These are phyloP conservation scores for Eragrostis curvula DNA, from an alignment of 176 grass and related monocot genomes.

Conservation along the genomic window DNA sequence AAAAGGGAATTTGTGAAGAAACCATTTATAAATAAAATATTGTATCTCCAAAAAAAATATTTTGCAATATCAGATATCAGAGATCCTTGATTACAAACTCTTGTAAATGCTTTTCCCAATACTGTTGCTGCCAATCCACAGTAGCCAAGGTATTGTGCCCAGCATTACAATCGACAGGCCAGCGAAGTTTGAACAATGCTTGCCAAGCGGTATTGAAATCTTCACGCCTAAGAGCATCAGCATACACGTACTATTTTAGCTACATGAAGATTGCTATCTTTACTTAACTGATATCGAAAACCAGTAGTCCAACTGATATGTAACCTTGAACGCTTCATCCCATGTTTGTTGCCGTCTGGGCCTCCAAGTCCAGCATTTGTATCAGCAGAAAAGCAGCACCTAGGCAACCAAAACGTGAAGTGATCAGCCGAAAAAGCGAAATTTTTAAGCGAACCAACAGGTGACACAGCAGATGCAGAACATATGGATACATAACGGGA, in stretches of 20 bases:
- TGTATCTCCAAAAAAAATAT: neutral
- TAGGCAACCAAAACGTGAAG: neutral
- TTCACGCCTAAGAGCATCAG: slow-evolving; percentile 47
- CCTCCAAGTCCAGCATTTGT: neutral
- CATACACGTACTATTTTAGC: neutral
- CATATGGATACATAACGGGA: neutral
- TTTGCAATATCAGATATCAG: neutral
- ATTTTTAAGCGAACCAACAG: neutral
- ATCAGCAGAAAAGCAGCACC: slow-evolving; percentile 27
- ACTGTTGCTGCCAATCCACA: slow-evolving; percentile 56
- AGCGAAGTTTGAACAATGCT: slow-evolving; percentile 51
- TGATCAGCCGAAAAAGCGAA: neutral
- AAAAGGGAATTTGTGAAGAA: neutral
- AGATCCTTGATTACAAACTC: slow-evolving; percentile 34
- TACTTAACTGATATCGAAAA: neutral
- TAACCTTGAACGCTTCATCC: slow-evolving; percentile 63
- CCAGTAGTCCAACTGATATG: neutral
- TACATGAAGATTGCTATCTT: neutral
- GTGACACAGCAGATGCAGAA: neutral
- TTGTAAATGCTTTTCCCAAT: slow-evolving; percentile 73
- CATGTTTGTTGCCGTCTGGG: neutral
- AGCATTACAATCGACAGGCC: neutral
- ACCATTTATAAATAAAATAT: neutral
- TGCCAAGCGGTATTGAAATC: slow-evolving; percentile 61
- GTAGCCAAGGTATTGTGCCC: slow-evolving; percentile 27